Conservation (phyloP, 2,329 filamentous ascomycete genomes). For the Calonectria leucothoes region DNA sequence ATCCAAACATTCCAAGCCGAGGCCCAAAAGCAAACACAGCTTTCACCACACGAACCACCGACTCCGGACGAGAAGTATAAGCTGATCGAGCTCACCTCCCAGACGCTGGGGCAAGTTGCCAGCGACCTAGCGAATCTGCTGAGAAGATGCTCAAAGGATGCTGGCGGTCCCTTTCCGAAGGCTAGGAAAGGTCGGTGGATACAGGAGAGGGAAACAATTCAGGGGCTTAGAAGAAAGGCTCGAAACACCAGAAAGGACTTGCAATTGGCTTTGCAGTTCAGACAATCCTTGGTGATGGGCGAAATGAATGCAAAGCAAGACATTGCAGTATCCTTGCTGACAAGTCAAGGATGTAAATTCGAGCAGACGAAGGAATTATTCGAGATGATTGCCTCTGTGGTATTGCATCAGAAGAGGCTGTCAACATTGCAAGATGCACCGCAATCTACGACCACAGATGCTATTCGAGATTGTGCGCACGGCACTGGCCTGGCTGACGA, state of each 20-base stretch:
- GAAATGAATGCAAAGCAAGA: constrained; percentile 15
- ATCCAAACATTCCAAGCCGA: background rate
- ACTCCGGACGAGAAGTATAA: background rate
- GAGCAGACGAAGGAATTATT: background rate
- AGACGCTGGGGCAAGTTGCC: background rate
- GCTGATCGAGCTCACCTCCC: background rate
- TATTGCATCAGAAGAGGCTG: background rate
- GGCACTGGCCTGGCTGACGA: background rate
- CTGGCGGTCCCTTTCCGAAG: background rate
- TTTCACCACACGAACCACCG: background rate
- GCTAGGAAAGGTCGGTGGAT: constrained; percentile 22
- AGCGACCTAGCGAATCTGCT: background rate
- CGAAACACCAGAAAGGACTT: constrained; percentile 10
- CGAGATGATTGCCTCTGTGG: background rate
- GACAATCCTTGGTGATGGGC: constrained; percentile 8
- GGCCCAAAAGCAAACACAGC: background rate
- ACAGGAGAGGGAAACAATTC: constrained; percentile 7
- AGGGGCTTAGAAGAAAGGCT: constrained; percentile 17
- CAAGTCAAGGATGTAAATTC: background rate
- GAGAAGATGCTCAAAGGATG: background rate
- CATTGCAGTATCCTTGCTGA: constrained; percentile 6
- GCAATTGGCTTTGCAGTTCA: background rate
- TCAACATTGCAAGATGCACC: background rate
- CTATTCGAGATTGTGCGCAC: background rate
- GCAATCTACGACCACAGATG: background rate